A percentile compares a stretch with the other conserved stretches of the same genome.
Conservation (phyloP, 2,329 filamentous ascomycete genomes). For the Fusarium odoratissimum region DNA sequence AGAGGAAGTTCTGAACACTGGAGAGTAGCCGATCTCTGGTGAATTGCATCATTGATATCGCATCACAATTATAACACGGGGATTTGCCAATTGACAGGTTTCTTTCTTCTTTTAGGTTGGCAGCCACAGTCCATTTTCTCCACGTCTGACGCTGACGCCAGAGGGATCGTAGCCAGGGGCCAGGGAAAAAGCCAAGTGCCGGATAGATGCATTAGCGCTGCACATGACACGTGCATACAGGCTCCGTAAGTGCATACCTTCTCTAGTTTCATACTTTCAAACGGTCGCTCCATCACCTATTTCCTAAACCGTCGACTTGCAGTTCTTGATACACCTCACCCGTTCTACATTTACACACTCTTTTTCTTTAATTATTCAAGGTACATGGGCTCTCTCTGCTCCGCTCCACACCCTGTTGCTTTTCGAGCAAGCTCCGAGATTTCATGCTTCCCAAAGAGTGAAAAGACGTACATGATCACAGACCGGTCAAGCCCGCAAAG, state of each 20-base stretch:
- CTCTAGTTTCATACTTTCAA: conserved; percentile 32
- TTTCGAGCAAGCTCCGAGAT: conserved; percentile 34
- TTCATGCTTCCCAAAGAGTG: conserved; percentile 23
- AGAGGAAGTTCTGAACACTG: background rate
- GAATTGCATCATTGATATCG: conserved; percentile 27
- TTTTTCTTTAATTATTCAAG: background rate
- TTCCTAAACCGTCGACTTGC: conserved; percentile 45
- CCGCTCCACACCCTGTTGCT: conserved; percentile 19
- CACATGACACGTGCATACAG: conserved; percentile 15
- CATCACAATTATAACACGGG: background rate
- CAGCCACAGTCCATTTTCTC: conserved; percentile 9
- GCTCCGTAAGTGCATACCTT: conserved; percentile 20
- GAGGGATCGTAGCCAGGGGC: conserved; percentile 23
- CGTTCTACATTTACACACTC: conserved; percentile 20
- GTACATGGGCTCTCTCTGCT: conserved; percentile 11
- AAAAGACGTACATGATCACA: background rate
- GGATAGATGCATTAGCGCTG: conserved; percentile 37
- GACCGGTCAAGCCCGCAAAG: conserved; percentile 17
- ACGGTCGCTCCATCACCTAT: conserved; percentile 33
- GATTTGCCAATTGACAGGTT: conserved; percentile 7
- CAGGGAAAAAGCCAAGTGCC: conserved; percentile 7
- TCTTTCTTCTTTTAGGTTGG: background rate
- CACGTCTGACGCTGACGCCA: conserved; percentile 23
- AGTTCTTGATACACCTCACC: conserved; percentile 42
- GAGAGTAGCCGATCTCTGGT: background rate